These are phyloP conservation scores for Globisporangium camurandrum DNA, from an alignment of 352 stramenopile genomes.

Conservation along the genomic window DNA sequence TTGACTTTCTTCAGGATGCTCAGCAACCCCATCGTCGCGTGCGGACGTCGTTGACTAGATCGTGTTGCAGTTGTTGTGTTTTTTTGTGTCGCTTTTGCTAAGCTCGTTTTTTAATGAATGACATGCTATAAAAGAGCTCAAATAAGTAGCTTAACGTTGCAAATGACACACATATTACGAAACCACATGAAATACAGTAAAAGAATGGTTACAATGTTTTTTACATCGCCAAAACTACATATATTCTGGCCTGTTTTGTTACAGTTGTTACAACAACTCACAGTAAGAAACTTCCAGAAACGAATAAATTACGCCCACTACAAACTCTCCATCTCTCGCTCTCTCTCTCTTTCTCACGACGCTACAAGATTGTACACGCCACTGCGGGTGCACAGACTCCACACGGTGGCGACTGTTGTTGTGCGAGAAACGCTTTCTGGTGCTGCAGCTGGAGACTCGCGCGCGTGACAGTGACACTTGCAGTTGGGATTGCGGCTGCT, in stretches of 20 bases:
- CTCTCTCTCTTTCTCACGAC: too few species aligned
- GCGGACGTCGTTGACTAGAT: too few species aligned
- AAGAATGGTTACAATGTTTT: too few species aligned
- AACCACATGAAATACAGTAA: too few species aligned
- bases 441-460: slow-evolving; percentile 82
- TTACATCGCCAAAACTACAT: too few species aligned
- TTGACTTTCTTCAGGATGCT: slow-evolving; percentile 97
- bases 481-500: background rate
- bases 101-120: too few species aligned
- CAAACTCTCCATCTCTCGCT: too few species aligned
- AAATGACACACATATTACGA: too few species aligned
- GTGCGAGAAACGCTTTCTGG: slow-evolving; percentile 71
- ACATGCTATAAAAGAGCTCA: too few species aligned
- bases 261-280: too few species aligned
- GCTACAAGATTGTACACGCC: slow-evolving; percentile 55
- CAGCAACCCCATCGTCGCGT: slow-evolving; percentile 75
- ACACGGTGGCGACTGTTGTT: slow-evolving; percentile 60
- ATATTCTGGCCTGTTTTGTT: too few species aligned
- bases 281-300: background rate
- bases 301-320: background rate
- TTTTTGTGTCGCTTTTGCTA: slow-evolving; percentile 26
- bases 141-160: too few species aligned
- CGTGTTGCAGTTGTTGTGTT: slow-evolving; percentile 18
- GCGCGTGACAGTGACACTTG: slow-evolving; percentile 61
- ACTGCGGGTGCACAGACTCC: slow-evolving; percentile 31